Evolutionary conservation across 768 basidiomycete genomes (phyloP), one percentile per base, ranked within the genome.

Genomic region (Pleurotus tuoliensis): DNA sequence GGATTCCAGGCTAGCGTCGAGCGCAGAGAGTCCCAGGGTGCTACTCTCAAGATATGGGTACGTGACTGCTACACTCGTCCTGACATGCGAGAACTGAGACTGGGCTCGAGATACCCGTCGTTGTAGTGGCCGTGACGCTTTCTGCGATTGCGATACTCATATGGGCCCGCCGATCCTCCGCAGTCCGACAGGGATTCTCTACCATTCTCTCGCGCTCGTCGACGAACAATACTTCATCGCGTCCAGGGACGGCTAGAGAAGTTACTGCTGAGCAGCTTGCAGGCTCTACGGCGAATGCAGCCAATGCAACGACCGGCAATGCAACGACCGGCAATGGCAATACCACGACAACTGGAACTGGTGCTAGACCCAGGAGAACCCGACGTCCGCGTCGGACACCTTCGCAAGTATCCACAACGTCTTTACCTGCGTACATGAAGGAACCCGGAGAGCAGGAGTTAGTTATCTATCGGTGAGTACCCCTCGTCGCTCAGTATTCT

Each of bases 401-500:
- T 3, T 91, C 88, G 45, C 89, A 91, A 67, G 84, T 92, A 51
- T 90, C 88, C 4, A 90, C 88, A 6, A 82, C 79, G 25, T 90
- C 87, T 4, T 67, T 93, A 27, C 91, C 91, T 4, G 82, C 78
- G 25, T 93, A 93, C 62, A 88, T 82, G 73, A 91, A 91, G 69
- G 90, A 93, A 58, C 89, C 91, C 0, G 90, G 90, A 13, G 91
- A 91, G 47, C 76, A 86, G 39, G 91, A 93, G 66, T 76, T 93
- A 25, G 91, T 93, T 4, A 82, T 93, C 51, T 72, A 76, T 55
- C 73, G 79, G 76, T 80, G 52, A 57, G 70, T 64, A 25, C 24
- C 24, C 24, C 24, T 25, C 24, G 24, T 6, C 24, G 24, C 24
- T 25, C 4, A 25, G 24, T 24, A 27, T 27, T 22, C 37, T 25